Conservation (phyloP, 768 basidiomycete species). For the Hemileccinum impolitum region DNA sequence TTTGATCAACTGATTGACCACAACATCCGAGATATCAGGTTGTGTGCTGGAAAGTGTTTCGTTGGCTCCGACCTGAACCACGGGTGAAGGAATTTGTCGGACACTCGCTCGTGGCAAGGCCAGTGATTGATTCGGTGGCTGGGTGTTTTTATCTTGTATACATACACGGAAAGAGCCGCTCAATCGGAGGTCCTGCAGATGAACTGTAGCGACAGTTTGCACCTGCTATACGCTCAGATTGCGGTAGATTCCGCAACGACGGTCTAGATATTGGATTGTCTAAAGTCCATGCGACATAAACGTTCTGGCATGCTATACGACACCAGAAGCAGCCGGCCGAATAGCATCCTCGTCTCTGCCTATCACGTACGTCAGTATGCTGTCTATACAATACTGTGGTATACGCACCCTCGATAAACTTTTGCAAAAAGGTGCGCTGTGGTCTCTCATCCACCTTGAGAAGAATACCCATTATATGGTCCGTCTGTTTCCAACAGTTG, state of each 20-base stretch:
- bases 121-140: not conserved
- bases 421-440: slow-evolving; percentile 68
- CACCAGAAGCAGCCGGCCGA: slow-evolving; percentile 60
- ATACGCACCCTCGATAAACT: slow-evolving; percentile 74
- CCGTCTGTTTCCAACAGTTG: slow-evolving; percentile 90
- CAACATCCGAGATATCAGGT: too few relatives aligned
- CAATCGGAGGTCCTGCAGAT: not conserved
- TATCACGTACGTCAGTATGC: slow-evolving; percentile 24
- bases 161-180: too few relatives aligned
- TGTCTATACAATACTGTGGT: not conserved
- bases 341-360: slow-evolving; percentile 75
- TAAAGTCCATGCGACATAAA: slow-evolving; percentile 1
- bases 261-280: slow-evolving; percentile 6
- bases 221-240: not conserved
- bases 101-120: too few relatives aligned
- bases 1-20: too few relatives aligned
- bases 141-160: not conserved
- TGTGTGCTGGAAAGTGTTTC: too few relatives aligned
- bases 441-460: slow-evolving; percentile 47
- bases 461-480: slow-evolving; percentile 73
- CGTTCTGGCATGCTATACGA: slow-evolving; percentile 18
- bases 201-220: not conserved
- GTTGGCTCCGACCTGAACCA: too few relatives aligned
- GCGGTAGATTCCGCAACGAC: not conserved
- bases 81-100: too few relatives aligned